Evolutionary conservation across 2,329 filamentous ascomycete genomes (phyloP).

Genomic region (Ascochyta rabiei): DNA sequence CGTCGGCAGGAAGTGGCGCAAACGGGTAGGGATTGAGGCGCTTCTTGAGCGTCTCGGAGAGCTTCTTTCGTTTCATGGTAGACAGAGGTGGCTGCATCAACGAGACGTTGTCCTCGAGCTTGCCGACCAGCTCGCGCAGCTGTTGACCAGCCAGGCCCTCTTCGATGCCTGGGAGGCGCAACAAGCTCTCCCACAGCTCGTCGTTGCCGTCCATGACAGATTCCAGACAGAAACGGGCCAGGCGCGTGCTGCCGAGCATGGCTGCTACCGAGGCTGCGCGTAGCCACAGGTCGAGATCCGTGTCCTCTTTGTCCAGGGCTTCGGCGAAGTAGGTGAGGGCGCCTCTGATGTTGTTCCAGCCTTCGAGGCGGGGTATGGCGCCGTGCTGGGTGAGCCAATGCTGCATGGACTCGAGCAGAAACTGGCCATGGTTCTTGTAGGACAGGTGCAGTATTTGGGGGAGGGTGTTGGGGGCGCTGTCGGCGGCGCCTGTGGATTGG

Average conservation of each 20-base stretch:
- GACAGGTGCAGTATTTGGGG: conserved; percentile 90
- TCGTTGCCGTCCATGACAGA: conserved; percentile 67
- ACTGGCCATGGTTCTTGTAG: conserved; percentile 95
- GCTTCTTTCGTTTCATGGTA: conserved; percentile 56
- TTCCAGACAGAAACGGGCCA: conserved; percentile 67
- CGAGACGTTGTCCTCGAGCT: conserved; percentile 62
- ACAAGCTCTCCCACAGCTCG: conserved; percentile 59
- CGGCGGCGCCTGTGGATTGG: conserved; percentile 65
- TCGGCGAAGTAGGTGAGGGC: conserved; percentile 63
- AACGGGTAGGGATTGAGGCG: conserved; percentile 61
- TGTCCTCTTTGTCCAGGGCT: conserved; percentile 68
- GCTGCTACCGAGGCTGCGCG: conserved; percentile 64
- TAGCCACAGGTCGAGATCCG: conserved; percentile 68
- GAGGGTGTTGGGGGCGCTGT: conserved; percentile 78
- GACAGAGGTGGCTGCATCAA: conserved; percentile 58
- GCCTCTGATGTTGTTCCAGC: conserved; percentile 28
- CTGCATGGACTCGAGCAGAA: conserved; percentile 76
- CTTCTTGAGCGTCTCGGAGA: conserved; percentile 59
- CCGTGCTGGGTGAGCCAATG: conserved; percentile 51
- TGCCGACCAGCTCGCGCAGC: conserved; percentile 51
- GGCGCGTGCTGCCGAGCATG: conserved; percentile 62
- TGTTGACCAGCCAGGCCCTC: conserved; percentile 47
- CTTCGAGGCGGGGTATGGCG: conserved; percentile 43
- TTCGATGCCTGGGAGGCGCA: conserved; percentile 61
- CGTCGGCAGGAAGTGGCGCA: conserved; percentile 45